phyloP scores from a whole-genome alignment of 1,139 yeast genomes.

The Nematodospora anomalae region DNA sequence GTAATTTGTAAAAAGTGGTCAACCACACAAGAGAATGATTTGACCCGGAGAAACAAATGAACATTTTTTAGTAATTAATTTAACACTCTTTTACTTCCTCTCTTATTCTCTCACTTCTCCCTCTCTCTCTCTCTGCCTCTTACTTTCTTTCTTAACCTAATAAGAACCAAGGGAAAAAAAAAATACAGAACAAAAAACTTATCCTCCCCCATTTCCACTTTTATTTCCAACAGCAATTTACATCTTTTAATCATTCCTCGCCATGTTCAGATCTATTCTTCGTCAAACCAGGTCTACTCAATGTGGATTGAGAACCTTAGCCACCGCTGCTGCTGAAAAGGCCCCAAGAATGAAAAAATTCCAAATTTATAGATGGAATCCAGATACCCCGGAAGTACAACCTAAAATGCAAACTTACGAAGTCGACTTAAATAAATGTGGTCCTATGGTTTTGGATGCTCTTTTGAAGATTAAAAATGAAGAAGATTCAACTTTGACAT shows the following conservation, averaged over 20 bases:
- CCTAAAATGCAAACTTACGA: slow-evolving; percentile 84
- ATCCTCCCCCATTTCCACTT: background rate
- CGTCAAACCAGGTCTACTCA: slow-evolving; percentile 29
- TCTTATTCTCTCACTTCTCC: too few relatives aligned
- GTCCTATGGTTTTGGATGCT: slow-evolving; percentile 98
- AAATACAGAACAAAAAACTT: slow-evolving; percentile 1
- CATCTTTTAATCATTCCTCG: background rate
- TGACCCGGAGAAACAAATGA: too few relatives aligned
- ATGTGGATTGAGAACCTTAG: slow-evolving; percentile 34
- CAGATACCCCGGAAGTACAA: slow-evolving; percentile 92
- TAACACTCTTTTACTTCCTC: too few relatives aligned
- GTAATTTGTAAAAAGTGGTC: slow-evolving; percentile 14
- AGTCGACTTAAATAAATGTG: slow-evolving; percentile 86
- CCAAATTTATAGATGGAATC: slow-evolving; percentile 97
- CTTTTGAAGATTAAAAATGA: slow-evolving; percentile 92
- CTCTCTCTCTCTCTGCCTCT: too few relatives aligned
- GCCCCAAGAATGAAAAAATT: slow-evolving; percentile 72
- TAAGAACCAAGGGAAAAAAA: too few relatives aligned
- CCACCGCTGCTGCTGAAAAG: slow-evolving; percentile 39
- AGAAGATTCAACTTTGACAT: slow-evolving; percentile 91
- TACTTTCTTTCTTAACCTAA: too few relatives aligned
- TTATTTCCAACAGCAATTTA: background rate
- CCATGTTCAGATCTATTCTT: slow-evolving; percentile 20
- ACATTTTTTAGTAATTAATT: too few relatives aligned
- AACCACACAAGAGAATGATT: too few relatives aligned